A percentile compares a stretch with the other conserved stretches of the same genome.
Conservation (phyloP, 2,329 filamentous ascomycete genomes). For the Coniochaeta pulveracea region DNA sequence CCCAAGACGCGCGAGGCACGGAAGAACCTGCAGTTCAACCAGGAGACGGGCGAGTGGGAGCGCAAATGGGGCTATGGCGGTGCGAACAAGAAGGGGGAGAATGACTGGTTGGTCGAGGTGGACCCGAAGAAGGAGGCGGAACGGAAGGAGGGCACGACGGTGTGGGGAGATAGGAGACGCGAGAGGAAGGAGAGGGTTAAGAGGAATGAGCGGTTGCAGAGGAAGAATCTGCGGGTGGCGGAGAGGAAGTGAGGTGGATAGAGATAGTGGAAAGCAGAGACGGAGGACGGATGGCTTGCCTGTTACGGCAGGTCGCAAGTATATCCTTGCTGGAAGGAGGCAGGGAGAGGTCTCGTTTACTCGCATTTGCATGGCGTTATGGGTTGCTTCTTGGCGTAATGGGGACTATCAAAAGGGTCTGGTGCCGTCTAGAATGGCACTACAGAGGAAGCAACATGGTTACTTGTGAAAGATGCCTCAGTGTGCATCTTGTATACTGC, state of each 20-base stretch:
- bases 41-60: slow-evolving; percentile 77
- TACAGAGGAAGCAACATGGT: slow-evolving; percentile 8
- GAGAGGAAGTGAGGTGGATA: slow-evolving; percentile 9
- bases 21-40: slow-evolving; percentile 70
- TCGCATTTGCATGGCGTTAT: slow-evolving; percentile 1
- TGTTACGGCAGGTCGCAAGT: no score
- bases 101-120: slow-evolving; percentile 87
- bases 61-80: slow-evolving; percentile 93
- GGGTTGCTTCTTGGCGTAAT: neutral
- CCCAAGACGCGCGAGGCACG: slow-evolving; percentile 71
- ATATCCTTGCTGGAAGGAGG: no score
- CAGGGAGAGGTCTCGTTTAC: neutral
- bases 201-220: slow-evolving; percentile 59
- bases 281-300: neutral
- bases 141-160: slow-evolving; percentile 49
- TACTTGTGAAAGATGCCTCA: neutral
- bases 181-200: slow-evolving; percentile 58
- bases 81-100: slow-evolving; percentile 72
- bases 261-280: neutral
- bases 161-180: slow-evolving; percentile 50
- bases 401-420: slow-evolving; percentile 1
- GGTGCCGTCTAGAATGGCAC: no score
- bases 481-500: no score
- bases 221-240: slow-evolving; percentile 49
- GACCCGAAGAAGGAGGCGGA: slow-evolving; percentile 61